phyloP scores from a whole-genome alignment of 108 stramenopile species.

The Cylindrotheca closterium region DNA sequence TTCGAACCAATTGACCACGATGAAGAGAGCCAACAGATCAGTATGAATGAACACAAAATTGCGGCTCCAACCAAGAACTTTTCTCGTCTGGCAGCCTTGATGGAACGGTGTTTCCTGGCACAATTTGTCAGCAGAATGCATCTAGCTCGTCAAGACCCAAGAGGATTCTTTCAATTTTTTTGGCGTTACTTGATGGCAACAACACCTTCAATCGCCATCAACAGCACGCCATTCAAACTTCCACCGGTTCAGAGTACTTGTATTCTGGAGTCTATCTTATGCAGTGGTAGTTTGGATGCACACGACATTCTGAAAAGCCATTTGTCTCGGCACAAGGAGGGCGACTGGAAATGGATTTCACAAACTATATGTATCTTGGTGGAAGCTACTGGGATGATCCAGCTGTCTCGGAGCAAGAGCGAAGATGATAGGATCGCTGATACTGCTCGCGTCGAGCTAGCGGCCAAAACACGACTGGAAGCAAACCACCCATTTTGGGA shows the following conservation, averaged over 20 bases:
- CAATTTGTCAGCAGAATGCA: constrained; percentile 47
- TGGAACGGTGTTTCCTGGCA: constrained; percentile 57
- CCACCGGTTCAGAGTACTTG: constrained; percentile 73
- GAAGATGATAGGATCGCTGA: constrained; percentile 67
- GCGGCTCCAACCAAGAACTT: constrained; percentile 43
- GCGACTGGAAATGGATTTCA: background rate
- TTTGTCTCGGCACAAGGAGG: too few relatives aligned
- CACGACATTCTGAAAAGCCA: background rate
- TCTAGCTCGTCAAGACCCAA: constrained; percentile 33
- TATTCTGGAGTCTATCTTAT: constrained; percentile 64
- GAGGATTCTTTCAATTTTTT: constrained; percentile 42
- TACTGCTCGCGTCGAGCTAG: constrained; percentile 47
- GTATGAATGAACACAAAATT: constrained; percentile 1
- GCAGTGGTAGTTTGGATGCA: background rate
- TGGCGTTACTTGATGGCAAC: constrained; percentile 58
- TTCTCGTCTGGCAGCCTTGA: constrained; percentile 46
- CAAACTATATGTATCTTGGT: background rate
- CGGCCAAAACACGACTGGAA: constrained; percentile 15
- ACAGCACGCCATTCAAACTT: constrained; percentile 51
- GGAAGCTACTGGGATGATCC: constrained; percentile 37
- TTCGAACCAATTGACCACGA: background rate
- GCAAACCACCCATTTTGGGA: background rate
- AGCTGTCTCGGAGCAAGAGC: constrained; percentile 26
- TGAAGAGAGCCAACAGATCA: constrained; percentile 7
- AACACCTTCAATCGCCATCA: constrained; percentile 41